These are phyloP conservation scores for Miscanthus lutarioriparius DNA, from an alignment of 176 grass and related monocot species.

Conservation along the genomic window DNA sequence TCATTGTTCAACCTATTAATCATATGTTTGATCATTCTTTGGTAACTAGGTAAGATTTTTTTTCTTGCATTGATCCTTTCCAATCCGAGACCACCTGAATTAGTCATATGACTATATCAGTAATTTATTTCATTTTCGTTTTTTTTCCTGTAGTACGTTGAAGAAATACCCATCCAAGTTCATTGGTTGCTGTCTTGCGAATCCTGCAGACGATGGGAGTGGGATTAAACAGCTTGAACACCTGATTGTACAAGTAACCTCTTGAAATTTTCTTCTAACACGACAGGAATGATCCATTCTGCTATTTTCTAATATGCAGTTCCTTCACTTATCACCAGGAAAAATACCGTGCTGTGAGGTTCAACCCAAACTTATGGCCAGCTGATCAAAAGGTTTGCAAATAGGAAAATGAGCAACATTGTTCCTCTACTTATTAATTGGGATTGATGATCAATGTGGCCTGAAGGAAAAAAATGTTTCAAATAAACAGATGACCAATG, in stretches of 20 bases:
- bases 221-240: constrained; percentile 79
- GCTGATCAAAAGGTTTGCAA: constrained; percentile 83
- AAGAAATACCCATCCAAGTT: constrained; percentile 90
- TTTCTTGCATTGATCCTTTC: background rate
- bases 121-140: background rate
- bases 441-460: constrained; percentile 9
- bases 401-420: background rate
- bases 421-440: background rate
- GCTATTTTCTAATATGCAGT: background rate
- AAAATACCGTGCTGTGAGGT: constrained; percentile 76
- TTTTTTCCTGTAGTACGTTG: constrained; percentile 58
- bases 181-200: constrained; percentile 80
- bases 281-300: background rate
- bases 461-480: constrained; percentile 18
- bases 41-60: constrained; percentile 55
- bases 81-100: background rate
- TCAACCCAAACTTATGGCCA: constrained; percentile 90
- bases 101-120: constrained; percentile 13
- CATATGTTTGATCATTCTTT: constrained; percentile 92
- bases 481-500: constrained; percentile 75
- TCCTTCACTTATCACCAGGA: constrained; percentile 50
- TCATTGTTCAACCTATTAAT: constrained; percentile 90
- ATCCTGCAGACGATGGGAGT: constrained; percentile 79
- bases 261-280: constrained; percentile 7
- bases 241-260: constrained; percentile 65